Evolutionary conservation across 2,329 filamentous ascomycete species (phyloP).

Genomic region (Cadophora malorum): DNA sequence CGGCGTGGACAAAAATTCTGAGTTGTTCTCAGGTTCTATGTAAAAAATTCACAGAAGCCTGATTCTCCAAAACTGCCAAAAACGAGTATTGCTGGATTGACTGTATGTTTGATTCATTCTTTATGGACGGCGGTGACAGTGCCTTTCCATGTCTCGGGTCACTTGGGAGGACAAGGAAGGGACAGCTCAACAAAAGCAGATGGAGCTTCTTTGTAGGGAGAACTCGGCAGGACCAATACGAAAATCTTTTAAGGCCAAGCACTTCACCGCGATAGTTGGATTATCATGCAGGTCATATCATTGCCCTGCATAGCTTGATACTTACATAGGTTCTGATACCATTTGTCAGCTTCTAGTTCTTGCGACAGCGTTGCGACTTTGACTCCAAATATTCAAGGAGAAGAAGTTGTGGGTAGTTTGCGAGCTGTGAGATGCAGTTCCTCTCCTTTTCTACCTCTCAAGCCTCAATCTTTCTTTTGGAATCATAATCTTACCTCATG

Average conservation of each 20-base stretch:
- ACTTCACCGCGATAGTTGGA: too few relatives aligned
- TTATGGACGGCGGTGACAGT: background rate
- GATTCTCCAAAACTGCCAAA: background rate
- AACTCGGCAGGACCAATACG: too few relatives aligned
- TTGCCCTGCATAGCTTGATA: too few relatives aligned
- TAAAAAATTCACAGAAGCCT: constrained; percentile 18
- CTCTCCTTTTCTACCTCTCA: background rate
- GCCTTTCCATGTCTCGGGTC: background rate
- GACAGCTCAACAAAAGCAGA: too few relatives aligned
- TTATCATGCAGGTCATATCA: too few relatives aligned
- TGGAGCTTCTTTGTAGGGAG: too few relatives aligned
- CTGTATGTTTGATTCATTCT: background rate
- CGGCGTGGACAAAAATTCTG: constrained; percentile 7
- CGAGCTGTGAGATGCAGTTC: background rate
- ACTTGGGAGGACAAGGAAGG: too few relatives aligned
- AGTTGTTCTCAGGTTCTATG: background rate
- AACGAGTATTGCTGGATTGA: background rate
- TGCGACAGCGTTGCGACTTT: background rate
- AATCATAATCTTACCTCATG: background rate
- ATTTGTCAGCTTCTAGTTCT: background rate
- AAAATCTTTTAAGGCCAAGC: too few relatives aligned
- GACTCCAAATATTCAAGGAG: background rate
- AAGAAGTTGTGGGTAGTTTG: background rate
- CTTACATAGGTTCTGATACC: background rate
- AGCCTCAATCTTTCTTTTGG: too few relatives aligned